Percentiles rank a stretch among this genome's conserved stretches.
These are phyloP conservation scores for Tephrocybe rancida DNA, from an alignment of 768 basidiomycete genomes.

Conservation along the genomic window DNA sequence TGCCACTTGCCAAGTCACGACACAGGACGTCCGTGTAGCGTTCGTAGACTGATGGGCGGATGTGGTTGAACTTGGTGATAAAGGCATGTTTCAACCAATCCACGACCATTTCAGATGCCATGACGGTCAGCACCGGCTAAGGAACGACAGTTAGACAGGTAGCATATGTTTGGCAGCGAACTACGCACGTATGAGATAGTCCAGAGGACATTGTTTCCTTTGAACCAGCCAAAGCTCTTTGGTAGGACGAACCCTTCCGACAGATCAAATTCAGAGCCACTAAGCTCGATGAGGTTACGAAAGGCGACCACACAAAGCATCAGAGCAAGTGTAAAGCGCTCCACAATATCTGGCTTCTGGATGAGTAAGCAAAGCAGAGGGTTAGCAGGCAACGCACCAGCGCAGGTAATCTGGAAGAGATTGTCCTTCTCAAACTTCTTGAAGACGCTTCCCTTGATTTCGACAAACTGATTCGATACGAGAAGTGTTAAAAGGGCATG, in stretches of 20 bases:
- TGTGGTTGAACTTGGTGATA: conserved; percentile 99
- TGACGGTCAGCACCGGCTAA: conserved; percentile 90
- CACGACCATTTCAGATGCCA: conserved; percentile 90
- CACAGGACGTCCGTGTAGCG: conserved; percentile 95
- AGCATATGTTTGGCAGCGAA: neutral
- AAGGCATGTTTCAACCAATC: conserved; percentile 99
- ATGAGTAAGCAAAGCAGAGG: neutral
- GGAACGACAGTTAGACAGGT: neutral
- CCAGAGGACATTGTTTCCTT: conserved; percentile 78
- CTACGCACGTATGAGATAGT: conserved; percentile 85
- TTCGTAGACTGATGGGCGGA: conserved; percentile 92
- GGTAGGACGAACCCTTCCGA: conserved; percentile 73
- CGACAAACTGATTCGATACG: conserved; percentile 98
- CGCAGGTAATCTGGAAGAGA: conserved; percentile 97
- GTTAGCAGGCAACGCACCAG: conserved; percentile 55
- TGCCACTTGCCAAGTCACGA: conserved; percentile 84
- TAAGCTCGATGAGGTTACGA: conserved; percentile 93
- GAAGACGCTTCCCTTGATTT: conserved; percentile 99
- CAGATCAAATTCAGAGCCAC: conserved; percentile 86
- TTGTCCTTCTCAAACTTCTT: conserved; percentile 99
- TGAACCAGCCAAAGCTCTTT: conserved; percentile 83
- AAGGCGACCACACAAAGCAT: conserved; percentile 93
- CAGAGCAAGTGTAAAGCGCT: conserved; percentile 88
- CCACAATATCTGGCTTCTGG: conserved; percentile 84
- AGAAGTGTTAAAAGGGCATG: conserved; percentile 92